Evolutionary conservation across 208 protist species (phyloP), one percentile per base, ranked within the genome.

Genomic region (Trichomonas tenax): DNA sequence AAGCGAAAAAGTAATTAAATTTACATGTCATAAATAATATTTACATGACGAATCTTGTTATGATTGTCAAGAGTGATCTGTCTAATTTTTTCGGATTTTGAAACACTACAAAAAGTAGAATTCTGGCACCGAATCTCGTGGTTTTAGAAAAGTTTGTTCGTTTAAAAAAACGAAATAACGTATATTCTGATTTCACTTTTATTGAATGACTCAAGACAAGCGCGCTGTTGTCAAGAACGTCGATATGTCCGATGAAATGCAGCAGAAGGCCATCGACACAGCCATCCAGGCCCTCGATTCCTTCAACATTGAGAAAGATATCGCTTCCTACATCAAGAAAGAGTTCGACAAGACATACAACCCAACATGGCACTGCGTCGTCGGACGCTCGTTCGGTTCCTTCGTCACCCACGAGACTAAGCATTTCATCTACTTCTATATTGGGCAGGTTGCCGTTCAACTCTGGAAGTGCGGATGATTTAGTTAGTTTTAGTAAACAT

Each of bases 371-470:
- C 99, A 99, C 97, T 99, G 99, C 98, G 99, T 99, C 97, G 99
- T 99, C n/a, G 99, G 99, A 86, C 98, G 99, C 96, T 99, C 99
- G 98, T 99, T 99, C 97, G 99, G 99, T 96, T 99, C 99, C 96
- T 99, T 99, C 97, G 99, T 99, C 58, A 99, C 99, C 14, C 99
- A 99, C 97, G 99, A 99, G 97, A 99, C 99, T 2, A 99, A 99
- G 97, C 97, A 98, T 96, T 99, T 99, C 97, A 98, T 99, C 96
- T 99, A 99, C 98, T 99, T 99, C 98, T 99, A 99, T 97, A 97
- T 99, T 96, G 99, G 99, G 82, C 98, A 99, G 97, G 98, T 99
- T 23, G 99, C 99, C 88, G 98, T 99, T 97, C 98, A 99, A 89
- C 98, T 99, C 86, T 99, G 99, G 98, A 99, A 99, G 97, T 98